These are phyloP conservation scores for Periglandula ipomoeae DNA, from an alignment of 2,329 filamentous ascomycete species.

Conservation along the genomic window DNA sequence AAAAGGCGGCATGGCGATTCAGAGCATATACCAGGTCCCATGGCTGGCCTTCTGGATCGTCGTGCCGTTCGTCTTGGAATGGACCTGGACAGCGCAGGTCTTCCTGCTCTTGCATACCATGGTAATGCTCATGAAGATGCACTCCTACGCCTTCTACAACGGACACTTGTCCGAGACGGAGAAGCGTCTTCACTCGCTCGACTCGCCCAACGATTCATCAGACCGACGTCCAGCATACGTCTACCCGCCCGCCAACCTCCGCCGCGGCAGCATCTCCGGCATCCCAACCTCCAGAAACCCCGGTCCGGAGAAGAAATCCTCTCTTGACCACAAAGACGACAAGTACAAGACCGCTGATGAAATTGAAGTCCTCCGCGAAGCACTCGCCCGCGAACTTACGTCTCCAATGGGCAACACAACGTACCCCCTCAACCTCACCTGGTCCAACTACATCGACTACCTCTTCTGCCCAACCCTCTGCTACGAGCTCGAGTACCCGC, in stretches of 20 bases:
- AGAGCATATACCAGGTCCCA: constrained; percentile 68
- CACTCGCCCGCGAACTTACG: constrained; percentile 82
- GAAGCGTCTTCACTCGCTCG: constrained; percentile 68
- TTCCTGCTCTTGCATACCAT: constrained; percentile 88
- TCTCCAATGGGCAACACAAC: constrained; percentile 84
- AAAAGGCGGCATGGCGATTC: constrained; percentile 67
- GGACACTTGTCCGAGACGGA: constrained; percentile 86
- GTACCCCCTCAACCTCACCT: constrained; percentile 81
- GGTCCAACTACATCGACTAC: constrained; percentile 76
- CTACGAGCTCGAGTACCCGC: constrained; percentile 95
- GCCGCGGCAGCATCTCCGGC: constrained; percentile 30
- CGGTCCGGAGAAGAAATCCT: constrained; percentile 4
- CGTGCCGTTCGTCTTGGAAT: constrained; percentile 75
- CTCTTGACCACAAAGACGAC: constrained; percentile 16
- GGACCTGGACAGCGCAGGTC: constrained; percentile 97
- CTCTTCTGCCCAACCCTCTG: constrained; percentile 90
- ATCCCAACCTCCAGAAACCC: constrained; percentile 15
- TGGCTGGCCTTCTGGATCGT: constrained; percentile 81
- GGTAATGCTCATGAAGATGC: constrained; percentile 96
- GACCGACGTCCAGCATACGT: constrained; percentile 63
- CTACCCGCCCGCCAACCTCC: constrained; percentile 57
- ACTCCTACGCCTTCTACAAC: constrained; percentile 97
- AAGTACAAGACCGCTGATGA: constrained; percentile 29
- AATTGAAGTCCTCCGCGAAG: constrained; percentile 66
- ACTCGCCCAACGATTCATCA: constrained; percentile 53